Evolutionary conservation across 208 protist species (phyloP), one percentile per base, ranked within the genome.

Genomic region (Acanthamoeba royreba): DNA sequence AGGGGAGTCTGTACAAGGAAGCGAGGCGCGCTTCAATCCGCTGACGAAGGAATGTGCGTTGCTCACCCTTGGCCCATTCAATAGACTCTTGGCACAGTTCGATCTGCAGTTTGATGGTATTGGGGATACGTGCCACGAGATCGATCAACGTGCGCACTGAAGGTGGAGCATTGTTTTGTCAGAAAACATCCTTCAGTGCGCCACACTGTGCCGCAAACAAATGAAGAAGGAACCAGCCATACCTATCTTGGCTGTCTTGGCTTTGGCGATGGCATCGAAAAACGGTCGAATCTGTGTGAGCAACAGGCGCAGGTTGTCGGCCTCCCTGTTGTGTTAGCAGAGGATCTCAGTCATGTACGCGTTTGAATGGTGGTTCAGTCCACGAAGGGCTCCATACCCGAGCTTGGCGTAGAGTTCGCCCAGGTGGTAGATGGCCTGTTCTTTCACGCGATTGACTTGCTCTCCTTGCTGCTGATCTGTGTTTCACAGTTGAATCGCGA

Each of bases 1-100:
- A 22, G 49, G 49, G 52, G 17, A 4, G 45, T 13, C n/a, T 77
- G 53, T 93, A 97, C 55, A 99, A 95, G 74, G 98, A 97, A 22
- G 97, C 98, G 35, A 99, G 97, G 46, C 98, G 97, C 38, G 98
- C 96, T 95, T 99, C 98, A 53, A 99, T 95, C 42, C 99, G 97
- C 93, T 99, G 99, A 38, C 99, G 98, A 55, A 99, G 96, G 94
- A 99, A 99, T 7, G 97, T 99, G 63, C 99, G 97, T 94, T 99
- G 99, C 95, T 99, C 98, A 72, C 96, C 86, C 42, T 97, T 97
- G 22, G 98, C 97, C 99, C 99, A 99, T 31, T 98, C 96, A 58
- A 99, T 99, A 42, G 97, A 98, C 25, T 99, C 98, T 52, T 97
- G 87, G 95, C 98, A 99, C 5, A 99, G 97, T 58, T 96, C 92